Percentiles rank a stretch among this genome's conserved stretches.
Conservation (phyloP, 306 rosid genomes). For the cucumber (Cucumis sativus) region Cucumber_9930_V3 NC_026658.2:21353501-21354000, state of each 20-base stretch:
- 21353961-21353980: constrained; percentile 99
- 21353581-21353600: not conserved
- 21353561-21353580: constrained; percentile 3
- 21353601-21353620: not conserved
- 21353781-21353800: not conserved
- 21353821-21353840: not conserved
- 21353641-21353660: constrained; percentile 99
- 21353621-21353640: not conserved
- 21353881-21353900: constrained; percentile 99
- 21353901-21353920: constrained; percentile 99
- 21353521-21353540: constrained; percentile 97
- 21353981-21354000: constrained; percentile 88
- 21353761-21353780: not conserved
- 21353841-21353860: constrained; percentile 43
- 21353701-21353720: constrained; percentile 85
- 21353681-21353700: constrained; percentile 98
- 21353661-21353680: constrained; percentile 99
- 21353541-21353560: constrained; percentile 71
- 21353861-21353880: constrained; percentile 99
- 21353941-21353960: constrained; percentile 99
- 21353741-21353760: not conserved
- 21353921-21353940: constrained; percentile 99
- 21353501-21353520: constrained; percentile 99
- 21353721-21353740: constrained; percentile 95
- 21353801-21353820: constrained; percentile 6